Evolutionary conservation across 2,329 filamentous ascomycete species (phyloP).

Genomic region (Coniosporium tulheliwenetii): DNA sequence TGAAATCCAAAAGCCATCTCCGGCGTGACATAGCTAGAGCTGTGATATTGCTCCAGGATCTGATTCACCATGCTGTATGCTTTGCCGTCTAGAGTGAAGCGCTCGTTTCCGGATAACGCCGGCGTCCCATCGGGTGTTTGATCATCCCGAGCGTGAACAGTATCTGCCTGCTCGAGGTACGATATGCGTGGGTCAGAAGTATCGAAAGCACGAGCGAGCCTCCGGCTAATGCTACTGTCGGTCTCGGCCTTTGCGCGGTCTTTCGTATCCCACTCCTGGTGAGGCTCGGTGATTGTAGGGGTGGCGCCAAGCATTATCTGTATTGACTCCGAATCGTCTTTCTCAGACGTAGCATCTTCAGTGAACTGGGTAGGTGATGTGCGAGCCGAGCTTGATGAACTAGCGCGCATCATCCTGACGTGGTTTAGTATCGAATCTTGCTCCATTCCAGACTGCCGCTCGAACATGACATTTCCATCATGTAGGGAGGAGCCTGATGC

Average conservation of each 20-base stretch:
- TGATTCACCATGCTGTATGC: constrained; percentile 27
- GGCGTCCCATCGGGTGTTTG: too few relatives aligned
- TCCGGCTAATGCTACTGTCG: too few relatives aligned
- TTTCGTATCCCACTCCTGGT: too few relatives aligned
- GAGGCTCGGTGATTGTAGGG: constrained; percentile 2
- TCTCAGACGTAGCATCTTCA: constrained; percentile 22
- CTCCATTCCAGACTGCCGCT: background rate
- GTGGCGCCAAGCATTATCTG: constrained; percentile 37
- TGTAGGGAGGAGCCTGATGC: background rate
- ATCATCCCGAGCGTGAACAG: too few relatives aligned
- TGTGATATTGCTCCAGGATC: constrained; percentile 24
- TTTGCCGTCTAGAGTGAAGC: constrained; percentile 20
- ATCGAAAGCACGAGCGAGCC: too few relatives aligned
- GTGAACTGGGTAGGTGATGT: constrained; percentile 11
- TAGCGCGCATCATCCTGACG: constrained; percentile 32
- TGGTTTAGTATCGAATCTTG: constrained; percentile 29
- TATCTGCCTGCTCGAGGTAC: constrained; percentile 3
- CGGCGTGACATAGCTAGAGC: constrained; percentile 18
- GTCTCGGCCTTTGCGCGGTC: too few relatives aligned
- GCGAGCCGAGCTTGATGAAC: constrained; percentile 18
- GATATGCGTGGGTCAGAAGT: too few relatives aligned
- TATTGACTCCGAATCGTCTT: constrained; percentile 38
- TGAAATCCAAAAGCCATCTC: constrained; percentile 22
- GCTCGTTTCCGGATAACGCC: constrained; percentile 10
- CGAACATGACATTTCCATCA: background rate